These are phyloP conservation scores for Kondoa subrosea DNA, from an alignment of 768 basidiomycete genomes.

Conservation along the genomic window DNA sequence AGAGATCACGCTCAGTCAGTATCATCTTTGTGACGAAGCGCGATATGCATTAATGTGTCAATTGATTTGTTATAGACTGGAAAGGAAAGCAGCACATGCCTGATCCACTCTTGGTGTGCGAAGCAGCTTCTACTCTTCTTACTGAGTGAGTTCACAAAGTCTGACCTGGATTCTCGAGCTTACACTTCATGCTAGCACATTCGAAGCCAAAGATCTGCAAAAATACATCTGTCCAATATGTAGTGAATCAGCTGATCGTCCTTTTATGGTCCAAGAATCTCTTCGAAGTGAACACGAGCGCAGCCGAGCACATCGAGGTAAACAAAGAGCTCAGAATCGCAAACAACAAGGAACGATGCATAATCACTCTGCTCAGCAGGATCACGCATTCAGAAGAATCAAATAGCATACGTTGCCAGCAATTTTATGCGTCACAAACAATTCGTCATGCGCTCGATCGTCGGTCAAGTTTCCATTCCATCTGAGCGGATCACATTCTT, in stretches of 20 bases:
- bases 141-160: neutral
- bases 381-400: too few species aligned
- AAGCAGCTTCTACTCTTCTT: slow-evolving; percentile 1
- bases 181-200: neutral
- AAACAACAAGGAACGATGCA: too few species aligned
- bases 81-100: neutral
- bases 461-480: too few species aligned
- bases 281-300: neutral
- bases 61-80: neutral
- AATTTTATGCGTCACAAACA: too few species aligned
- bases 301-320: neutral
- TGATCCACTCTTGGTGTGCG: slow-evolving; percentile 1
- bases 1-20: neutral
- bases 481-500: too few species aligned
- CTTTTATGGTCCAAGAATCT: slow-evolving; percentile 5
- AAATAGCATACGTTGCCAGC: too few species aligned
- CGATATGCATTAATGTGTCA: neutral
- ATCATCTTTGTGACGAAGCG: neutral
- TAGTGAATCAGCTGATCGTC: slow-evolving; percentile 7
- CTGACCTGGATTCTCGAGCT: neutral
- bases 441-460: too few species aligned
- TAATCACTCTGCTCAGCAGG: too few species aligned
- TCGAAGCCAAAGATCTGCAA: slow-evolving; percentile 2
- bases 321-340: too few species aligned
- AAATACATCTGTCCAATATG: slow-evolving; percentile 8